A percentile compares a stretch with the other conserved stretches of the same genome.
Evolutionary conservation across 2,329 filamentous ascomycete genomes (phyloP).

Genomic region (Ascochyta rabiei): DNA sequence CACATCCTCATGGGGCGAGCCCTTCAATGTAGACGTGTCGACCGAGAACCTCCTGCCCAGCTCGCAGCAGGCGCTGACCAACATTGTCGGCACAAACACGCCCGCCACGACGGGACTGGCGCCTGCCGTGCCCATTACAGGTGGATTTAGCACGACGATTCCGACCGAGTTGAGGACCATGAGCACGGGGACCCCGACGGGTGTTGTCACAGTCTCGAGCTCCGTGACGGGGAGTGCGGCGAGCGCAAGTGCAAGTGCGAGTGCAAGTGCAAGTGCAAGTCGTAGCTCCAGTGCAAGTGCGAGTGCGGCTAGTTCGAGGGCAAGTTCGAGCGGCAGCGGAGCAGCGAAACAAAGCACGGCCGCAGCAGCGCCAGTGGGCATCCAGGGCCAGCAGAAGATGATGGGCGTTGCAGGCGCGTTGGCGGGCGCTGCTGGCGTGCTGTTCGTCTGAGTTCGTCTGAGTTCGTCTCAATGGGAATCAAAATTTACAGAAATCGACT

Average conservation of each 20-base stretch:
- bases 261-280: background rate
- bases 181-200: background rate
- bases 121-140: background rate
- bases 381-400: conserved; percentile 8
- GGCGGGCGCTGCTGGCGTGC: conserved; percentile 26
- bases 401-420: conserved; percentile 25
- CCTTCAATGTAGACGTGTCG: conserved; percentile 21
- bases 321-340: conserved; percentile 1
- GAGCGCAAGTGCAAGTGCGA: conserved; percentile 3
- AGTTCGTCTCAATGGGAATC: too few species aligned
- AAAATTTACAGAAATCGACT: too few species aligned
- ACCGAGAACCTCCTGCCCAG: conserved; percentile 15
- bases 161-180: background rate
- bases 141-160: conserved; percentile 3
- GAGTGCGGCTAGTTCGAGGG: conserved; percentile 1
- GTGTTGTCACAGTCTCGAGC: background rate
- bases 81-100: conserved; percentile 1
- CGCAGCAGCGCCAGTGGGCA: conserved; percentile 10
- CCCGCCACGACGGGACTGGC: background rate
- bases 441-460: conserved; percentile 14
- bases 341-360: conserved; percentile 8
- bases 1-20: conserved; percentile 19
- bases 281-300: conserved; percentile 7
- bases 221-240: background rate
- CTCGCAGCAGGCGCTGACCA: conserved; percentile 7